Conservation (phyloP, 2,329 filamentous ascomycete species). For the Aspergillus intermedius region DNA sequence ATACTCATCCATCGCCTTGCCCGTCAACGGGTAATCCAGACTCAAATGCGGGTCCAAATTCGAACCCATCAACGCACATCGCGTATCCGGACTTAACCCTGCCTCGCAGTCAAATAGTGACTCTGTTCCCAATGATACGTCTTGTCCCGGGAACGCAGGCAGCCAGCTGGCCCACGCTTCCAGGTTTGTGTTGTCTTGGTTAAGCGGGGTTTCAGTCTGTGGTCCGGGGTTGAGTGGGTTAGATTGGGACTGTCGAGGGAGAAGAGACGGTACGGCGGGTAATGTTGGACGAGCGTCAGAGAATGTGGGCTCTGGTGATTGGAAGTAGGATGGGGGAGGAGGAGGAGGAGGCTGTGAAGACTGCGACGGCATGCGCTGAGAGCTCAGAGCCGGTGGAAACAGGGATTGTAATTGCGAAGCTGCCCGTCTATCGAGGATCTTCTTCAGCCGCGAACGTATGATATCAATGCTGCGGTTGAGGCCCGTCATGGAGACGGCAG, state of each 20-base stretch:
- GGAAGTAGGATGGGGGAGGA: conserved; percentile 1
- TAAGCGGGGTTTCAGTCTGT: conserved; percentile 1
- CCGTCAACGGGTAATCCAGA: not conserved
- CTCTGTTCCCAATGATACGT: conserved; percentile 17
- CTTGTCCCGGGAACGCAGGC: conserved; percentile 20
- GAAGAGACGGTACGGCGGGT: not conserved
- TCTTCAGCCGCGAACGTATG: conserved; percentile 17
- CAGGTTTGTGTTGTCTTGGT: not conserved
- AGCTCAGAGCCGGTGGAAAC: conserved; percentile 1
- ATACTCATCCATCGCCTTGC: not conserved
- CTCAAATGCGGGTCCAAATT: conserved; percentile 17
- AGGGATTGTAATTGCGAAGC: conserved; percentile 5
- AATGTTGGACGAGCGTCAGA: not conserved
- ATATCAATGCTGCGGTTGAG: conserved; percentile 20
- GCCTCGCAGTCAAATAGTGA: conserved; percentile 12
- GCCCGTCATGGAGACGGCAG: conserved; percentile 16
- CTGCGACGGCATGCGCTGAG: not conserved
- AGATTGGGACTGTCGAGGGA: conserved; percentile 2
- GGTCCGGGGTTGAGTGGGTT: conserved; percentile 3
- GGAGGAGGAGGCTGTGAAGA: not conserved
- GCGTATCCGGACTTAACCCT: conserved; percentile 7
- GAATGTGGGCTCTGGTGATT: not conserved
- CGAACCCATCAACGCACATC: conserved; percentile 15
- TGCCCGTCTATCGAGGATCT: conserved; percentile 14
- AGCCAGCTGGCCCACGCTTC: conserved; percentile 9